Evolutionary conservation across 176 grass and related monocot genomes (phyloP), one percentile per base, ranked within the genome.

Genomic region (Otatea glauca): DNA sequence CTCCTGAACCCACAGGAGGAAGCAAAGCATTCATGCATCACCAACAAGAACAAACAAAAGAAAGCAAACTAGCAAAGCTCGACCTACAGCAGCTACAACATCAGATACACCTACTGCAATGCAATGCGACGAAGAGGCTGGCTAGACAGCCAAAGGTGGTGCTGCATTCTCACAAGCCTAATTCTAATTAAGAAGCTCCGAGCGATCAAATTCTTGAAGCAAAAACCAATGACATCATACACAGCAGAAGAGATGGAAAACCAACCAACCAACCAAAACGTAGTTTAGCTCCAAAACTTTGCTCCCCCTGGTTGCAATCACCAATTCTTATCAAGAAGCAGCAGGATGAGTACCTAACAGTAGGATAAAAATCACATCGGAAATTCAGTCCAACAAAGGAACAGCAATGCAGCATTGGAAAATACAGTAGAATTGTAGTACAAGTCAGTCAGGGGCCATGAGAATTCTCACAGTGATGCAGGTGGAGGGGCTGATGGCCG

Each of bases 151-250:
- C 58, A 51, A 32, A 14, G 49, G 49, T 51, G 21, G 18, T 35
- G 81, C 69, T 88, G 76, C 89, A 84, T 32, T 74, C 81, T 84
- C 75, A 80, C 85, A 84, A 35, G 70, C 24, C 81, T 87, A 84
- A 81, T 81, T 76, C 85, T 76, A 86, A 59, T 59, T 23, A 90
- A 74, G 41, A 69, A 45, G 51, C 69, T 81, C 81, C 43, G 75
- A 80, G 81, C 27, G 80, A 84, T 54, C 35, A 21, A 61, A 62
- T 49, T 90, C 75, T 84, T 72, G 39, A 75, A 97, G 74, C 81
- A 93, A 97, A 96, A 96, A 83, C 86, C 81, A 89, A 80, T 84
- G 87, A 86, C 80, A 81, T 61, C 45, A 65, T 14, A 65, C 51
- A 27, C 32, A 53, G 75, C 24, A 84, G 47, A 84, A 69, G 77